Base-by-base conservation (phyloP, 108 stramenopile genomes). In the Fragilaria crotonensis region DNA sequence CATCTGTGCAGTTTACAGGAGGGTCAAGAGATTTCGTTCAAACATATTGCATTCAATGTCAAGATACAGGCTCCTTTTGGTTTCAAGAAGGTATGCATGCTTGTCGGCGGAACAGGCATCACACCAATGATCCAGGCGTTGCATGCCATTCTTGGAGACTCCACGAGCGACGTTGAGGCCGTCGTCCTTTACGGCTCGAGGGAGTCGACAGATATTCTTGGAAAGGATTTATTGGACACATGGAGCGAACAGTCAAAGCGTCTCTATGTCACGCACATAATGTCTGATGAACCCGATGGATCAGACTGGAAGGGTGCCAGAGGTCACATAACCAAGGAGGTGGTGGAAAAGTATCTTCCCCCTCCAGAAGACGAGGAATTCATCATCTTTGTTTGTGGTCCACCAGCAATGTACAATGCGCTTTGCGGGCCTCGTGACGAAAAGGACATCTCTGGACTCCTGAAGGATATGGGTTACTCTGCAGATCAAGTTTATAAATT, bases 41-140 rank as follows among this genome's bases (percentile, higher is more conserved):
- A 95, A 69, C 92, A 93, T 25, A 90, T 90, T 63, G 73, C 71
- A 5, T 79, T 85, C 65, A 87, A 96, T 63, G 84, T 93, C 48
- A 97, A 96, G 66, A 77, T 95, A 60, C 79, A 89, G 30, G 88
- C 86, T 44, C 82, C 81, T 18, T 80, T 83, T 61, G 51, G 57
- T 44, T 76, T 85, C 44, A 90, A 89, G 55, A 66, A 84, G 30
- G 79, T 98, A 63, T 77, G 87, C 22, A 96, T 98, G 94, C 64
- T 98, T 63, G 95, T 89, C 7, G 97, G 97, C 36, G 97, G 97
- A n/a, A 96, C 95, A 17, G 97, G 98, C 11, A 84, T 98, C 52
- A 97, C 95, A 25, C 98, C 98, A 51, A 95, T 95, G 85, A 77
- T 95, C 18, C 98, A 98, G 78, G 95, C 93, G 5, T 68, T 97